A percentile compares a stretch with the other conserved stretches of the same genome.
phyloP scores from a whole-genome alignment of 2,329 filamentous ascomycete species.

The Curvularia sp. region DNA sequence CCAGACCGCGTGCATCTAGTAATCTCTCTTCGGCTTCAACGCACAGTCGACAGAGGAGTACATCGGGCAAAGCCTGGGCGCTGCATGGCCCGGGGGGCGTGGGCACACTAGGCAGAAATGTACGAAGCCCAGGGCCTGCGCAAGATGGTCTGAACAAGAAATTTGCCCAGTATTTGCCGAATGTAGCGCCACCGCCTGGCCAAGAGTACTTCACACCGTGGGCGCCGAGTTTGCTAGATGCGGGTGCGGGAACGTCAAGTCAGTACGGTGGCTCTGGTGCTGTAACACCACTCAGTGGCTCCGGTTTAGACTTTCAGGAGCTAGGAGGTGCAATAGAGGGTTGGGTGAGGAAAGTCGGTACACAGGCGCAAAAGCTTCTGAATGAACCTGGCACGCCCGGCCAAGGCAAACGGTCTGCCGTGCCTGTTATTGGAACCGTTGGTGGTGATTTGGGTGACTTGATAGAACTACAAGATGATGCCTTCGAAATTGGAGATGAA shows the following conservation, averaged over 20 bases:
- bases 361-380: slow-evolving; percentile 60
- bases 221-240: slow-evolving; percentile 47
- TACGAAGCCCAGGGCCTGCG: slow-evolving; percentile 79
- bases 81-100: slow-evolving; percentile 88
- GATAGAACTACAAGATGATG: slow-evolving; percentile 73
- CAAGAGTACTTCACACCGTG: slow-evolving; percentile 60
- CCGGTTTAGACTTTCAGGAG: slow-evolving; percentile 70
- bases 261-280: slow-evolving; percentile 43
- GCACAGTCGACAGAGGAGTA: slow-evolving; percentile 47
- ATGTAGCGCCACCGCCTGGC: slow-evolving; percentile 68
- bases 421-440: slow-evolving; percentile 50
- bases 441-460: slow-evolving; percentile 66
- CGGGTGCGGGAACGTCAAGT: slow-evolving; percentile 37
- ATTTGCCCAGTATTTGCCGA: slow-evolving; percentile 82
- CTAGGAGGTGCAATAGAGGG: slow-evolving; percentile 87
- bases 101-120: slow-evolving; percentile 76
- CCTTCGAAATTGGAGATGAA: slow-evolving; percentile 54
- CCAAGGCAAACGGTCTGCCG: slow-evolving; percentile 40
- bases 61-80: slow-evolving; percentile 55
- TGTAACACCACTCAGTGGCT: slow-evolving; percentile 39
- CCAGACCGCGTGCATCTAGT: slow-evolving; percentile 47
- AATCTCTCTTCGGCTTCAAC: slow-evolving; percentile 49
- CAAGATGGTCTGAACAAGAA: slow-evolving; percentile 85
- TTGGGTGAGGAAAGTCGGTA: slow-evolving; percentile 85
- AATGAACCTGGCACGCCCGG: slow-evolving; percentile 43